phyloP scores from a whole-genome alignment of 192 early-diverging fungal genomes.

The Cetraspora pellucida region DNA sequence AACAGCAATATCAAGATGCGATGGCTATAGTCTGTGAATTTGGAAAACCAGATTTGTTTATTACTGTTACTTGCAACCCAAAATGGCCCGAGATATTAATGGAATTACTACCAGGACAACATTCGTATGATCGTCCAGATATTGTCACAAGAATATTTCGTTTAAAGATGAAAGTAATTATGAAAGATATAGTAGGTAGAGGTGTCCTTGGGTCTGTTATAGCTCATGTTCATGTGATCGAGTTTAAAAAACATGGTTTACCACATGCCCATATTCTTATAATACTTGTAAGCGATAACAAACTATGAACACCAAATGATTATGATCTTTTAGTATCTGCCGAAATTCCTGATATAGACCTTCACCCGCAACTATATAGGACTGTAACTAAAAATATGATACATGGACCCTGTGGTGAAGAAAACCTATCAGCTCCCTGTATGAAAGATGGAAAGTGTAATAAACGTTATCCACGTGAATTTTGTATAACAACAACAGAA shows the following conservation, averaged over 20 bases:
- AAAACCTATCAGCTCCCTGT: slow-evolving; percentile 33
- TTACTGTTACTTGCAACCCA: slow-evolving; percentile 44
- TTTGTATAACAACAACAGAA: slow-evolving; percentile 8
- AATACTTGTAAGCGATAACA: slow-evolving; percentile 31
- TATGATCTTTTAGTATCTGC: slow-evolving; percentile 38
- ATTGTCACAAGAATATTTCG: slow-evolving; percentile 29
- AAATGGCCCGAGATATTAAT: slow-evolving; percentile 32
- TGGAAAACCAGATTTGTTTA: slow-evolving; percentile 46
- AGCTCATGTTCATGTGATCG: no score
- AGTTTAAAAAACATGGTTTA: slow-evolving; percentile 46
- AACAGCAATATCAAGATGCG: slow-evolving; percentile 31
- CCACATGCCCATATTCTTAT: slow-evolving; percentile 47
- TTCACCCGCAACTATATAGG: slow-evolving; percentile 15
- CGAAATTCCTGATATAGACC: slow-evolving; percentile 37
- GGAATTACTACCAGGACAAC: slow-evolving; percentile 24
- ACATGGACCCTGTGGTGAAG: slow-evolving; percentile 38
- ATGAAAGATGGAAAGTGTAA: slow-evolving; percentile 38
- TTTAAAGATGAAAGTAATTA: slow-evolving; percentile 32
- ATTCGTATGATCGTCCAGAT: slow-evolving; percentile 32
- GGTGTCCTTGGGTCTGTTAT: slow-evolving; percentile 37
- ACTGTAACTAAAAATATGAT: no score
- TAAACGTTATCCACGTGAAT: slow-evolving; percentile 36
- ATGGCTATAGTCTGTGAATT: slow-evolving; percentile 34
- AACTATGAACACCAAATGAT: slow-evolving; percentile 24
- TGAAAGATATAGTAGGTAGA: slow-evolving; percentile 26